A percentile compares a stretch with the other conserved stretches of the same genome.
Conservation (phyloP, 441 rosid species). For the Bruguiera hainesii region DNA sequence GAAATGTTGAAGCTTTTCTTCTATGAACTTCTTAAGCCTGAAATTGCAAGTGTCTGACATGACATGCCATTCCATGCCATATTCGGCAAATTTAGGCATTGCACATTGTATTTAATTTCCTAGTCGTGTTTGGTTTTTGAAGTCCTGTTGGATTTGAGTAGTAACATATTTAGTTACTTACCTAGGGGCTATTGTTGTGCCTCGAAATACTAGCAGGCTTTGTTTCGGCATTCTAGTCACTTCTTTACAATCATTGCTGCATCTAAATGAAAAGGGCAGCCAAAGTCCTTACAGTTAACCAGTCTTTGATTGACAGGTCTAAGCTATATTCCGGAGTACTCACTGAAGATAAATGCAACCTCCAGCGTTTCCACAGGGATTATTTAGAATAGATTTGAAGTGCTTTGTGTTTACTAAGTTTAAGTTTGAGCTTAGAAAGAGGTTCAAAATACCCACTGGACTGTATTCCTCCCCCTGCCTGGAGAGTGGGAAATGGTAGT, state of each 20-base stretch:
- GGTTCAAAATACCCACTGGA: conserved; percentile 12
- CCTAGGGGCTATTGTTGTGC: neutral
- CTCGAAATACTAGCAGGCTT: neutral
- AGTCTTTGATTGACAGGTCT: conserved; percentile 58
- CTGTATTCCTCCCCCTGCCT: neutral
- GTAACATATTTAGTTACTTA: neutral
- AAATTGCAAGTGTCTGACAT: neutral
- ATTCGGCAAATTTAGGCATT: too few relatives aligned
- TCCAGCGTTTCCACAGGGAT: conserved; percentile 81
- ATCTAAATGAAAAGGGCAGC: neutral
- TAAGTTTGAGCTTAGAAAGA: conserved; percentile 10
- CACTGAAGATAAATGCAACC: conserved; percentile 89
- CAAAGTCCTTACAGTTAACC: conserved; percentile 3
- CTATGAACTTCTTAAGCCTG: neutral
- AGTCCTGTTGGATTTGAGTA: neutral
- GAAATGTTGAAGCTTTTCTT: neutral
- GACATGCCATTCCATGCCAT: neutral
- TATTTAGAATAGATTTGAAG: conserved; percentile 32
- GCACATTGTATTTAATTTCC: too few relatives aligned
- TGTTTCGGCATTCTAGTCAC: conserved; percentile 4
- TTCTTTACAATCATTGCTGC: neutral
- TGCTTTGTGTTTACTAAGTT: conserved; percentile 11
- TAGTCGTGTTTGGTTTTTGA: too few relatives aligned
- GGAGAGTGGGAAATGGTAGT: conserved; percentile 9
- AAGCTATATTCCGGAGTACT: conserved; percentile 82